These are phyloP conservation scores for Gloeopeniophorella convolvens DNA, from an alignment of 768 basidiomycete genomes.

Conservation along the genomic window DNA sequence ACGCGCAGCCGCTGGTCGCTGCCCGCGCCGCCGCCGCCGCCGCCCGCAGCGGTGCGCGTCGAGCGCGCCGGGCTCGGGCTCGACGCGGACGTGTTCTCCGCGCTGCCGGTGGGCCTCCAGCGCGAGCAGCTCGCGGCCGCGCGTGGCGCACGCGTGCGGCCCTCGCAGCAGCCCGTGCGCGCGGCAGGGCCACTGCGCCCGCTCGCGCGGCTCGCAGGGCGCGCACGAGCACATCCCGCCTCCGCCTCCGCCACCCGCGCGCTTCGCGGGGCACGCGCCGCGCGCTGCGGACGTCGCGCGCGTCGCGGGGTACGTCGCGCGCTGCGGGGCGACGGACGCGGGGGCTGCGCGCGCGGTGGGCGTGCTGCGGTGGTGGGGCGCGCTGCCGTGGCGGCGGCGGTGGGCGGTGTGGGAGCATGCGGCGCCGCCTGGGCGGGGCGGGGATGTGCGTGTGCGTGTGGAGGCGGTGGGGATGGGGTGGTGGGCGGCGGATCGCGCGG, in stretches of 20 bases:
- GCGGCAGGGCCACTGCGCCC: slow-evolving; percentile 34
- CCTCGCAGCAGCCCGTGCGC: slow-evolving; percentile 11
- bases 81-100: slow-evolving; percentile 64
- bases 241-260: slow-evolving; percentile 51
- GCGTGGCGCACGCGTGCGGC: slow-evolving; percentile 37
- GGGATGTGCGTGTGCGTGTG: slow-evolving; percentile 28
- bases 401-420: slow-evolving; percentile 53
- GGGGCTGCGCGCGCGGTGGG: slow-evolving; percentile 65
- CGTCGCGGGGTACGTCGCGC: slow-evolving; percentile 65
- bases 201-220: slow-evolving; percentile 39
- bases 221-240: slow-evolving; percentile 32
- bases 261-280: slow-evolving; percentile 51
- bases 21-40: slow-evolving; percentile 32
- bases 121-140: slow-evolving; percentile 65
- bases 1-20: slow-evolving; percentile 33
- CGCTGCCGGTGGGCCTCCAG: slow-evolving; percentile 60
- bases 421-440: slow-evolving; percentile 30
- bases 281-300: slow-evolving; percentile 68
- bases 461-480: slow-evolving; percentile 56
- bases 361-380: slow-evolving; percentile 78
- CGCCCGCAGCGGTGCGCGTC: slow-evolving; percentile 31
- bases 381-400: slow-evolving; percentile 55
- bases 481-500: slow-evolving; percentile 74
- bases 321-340: slow-evolving; percentile 62
- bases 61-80: slow-evolving; percentile 60